Conservation (phyloP, 2,329 filamentous ascomycete genomes). For the Diaporthe capsici region DNA sequence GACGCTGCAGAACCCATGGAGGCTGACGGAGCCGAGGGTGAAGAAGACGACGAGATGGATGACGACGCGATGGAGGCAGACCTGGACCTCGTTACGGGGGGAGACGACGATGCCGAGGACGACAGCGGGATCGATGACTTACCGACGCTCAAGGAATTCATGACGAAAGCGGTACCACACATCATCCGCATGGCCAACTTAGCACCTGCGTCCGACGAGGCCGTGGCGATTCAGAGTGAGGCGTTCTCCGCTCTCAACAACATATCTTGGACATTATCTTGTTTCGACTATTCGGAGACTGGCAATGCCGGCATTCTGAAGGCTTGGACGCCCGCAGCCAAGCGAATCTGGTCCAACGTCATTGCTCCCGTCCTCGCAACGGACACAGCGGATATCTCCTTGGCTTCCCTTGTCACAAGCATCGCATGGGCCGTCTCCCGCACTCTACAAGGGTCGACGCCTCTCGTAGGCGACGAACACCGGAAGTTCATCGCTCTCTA, state of each 20-base stretch:
- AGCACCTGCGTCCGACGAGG: conserved; percentile 56
- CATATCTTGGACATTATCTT: conserved; percentile 76
- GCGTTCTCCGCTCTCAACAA: conserved; percentile 76
- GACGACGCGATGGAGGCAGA: conserved; percentile 72
- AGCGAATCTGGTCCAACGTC: conserved; percentile 70
- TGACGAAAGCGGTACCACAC: conserved; percentile 62
- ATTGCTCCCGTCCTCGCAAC: conserved; percentile 70
- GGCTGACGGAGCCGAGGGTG: conserved; percentile 46
- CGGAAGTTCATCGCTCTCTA: conserved; percentile 76
- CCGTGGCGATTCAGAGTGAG: conserved; percentile 62
- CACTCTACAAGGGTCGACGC: conserved; percentile 64
- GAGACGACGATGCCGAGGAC: conserved; percentile 59
- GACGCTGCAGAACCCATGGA: conserved; percentile 52
- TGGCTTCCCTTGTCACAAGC: conserved; percentile 75
- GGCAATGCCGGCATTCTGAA: conserved; percentile 65
- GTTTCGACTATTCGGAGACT: conserved; percentile 70
- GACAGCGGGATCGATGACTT: conserved; percentile 63
- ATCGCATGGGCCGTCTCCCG: conserved; percentile 76
- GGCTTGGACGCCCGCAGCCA: conserved; percentile 68
- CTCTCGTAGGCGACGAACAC: conserved; percentile 67
- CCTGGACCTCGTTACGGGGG: conserved; percentile 74
- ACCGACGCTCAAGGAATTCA: conserved; percentile 65
- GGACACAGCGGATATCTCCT: conserved; percentile 72
- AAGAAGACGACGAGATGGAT: conserved; percentile 53
- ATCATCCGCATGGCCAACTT: conserved; percentile 63